These are phyloP conservation scores for Rhizophlyctis rosea DNA, from an alignment of 192 early-diverging fungal genomes.

Conservation along the genomic window DNA sequence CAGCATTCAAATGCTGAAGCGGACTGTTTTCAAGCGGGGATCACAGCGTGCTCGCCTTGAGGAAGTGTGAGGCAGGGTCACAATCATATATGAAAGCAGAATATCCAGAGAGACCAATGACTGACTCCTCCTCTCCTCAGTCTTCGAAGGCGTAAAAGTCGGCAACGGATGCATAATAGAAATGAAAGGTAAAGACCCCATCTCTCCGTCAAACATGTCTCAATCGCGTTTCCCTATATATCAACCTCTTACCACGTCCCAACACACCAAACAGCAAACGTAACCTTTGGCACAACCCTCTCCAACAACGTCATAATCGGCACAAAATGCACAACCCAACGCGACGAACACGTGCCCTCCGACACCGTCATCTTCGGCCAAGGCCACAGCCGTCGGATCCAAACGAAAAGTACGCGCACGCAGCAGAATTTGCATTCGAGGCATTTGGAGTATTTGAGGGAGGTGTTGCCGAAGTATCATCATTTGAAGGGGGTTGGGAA, in stretches of 20 bases:
- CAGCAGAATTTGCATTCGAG: slow-evolving; percentile 57
- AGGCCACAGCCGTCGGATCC: slow-evolving; percentile 49
- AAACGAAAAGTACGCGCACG: slow-evolving; percentile 40
- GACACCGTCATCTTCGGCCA: slow-evolving; percentile 67
- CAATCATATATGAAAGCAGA: too few relatives aligned
- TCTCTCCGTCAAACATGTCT: too few relatives aligned
- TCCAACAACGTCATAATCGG: slow-evolving; percentile 73
- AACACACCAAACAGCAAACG: slow-evolving; percentile 40
- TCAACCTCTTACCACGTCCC: not conserved
- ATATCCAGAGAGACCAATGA: too few relatives aligned
- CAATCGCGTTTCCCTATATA: not conserved
- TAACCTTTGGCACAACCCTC: slow-evolving; percentile 53
- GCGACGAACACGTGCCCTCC: slow-evolving; percentile 55
- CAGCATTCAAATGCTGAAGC: too few relatives aligned
- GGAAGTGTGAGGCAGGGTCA: too few relatives aligned
- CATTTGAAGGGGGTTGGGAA: too few relatives aligned
- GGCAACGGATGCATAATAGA: slow-evolving; percentile 67
- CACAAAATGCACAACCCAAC: slow-evolving; percentile 58
- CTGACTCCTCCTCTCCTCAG: not conserved
- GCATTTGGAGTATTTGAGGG: slow-evolving; percentile 71
- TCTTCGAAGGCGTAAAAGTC: slow-evolving; percentile 27
- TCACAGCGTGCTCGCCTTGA: too few relatives aligned
- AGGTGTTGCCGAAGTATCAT: slow-evolving; percentile 27
- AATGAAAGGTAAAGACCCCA: slow-evolving; percentile 54
- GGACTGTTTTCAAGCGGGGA: too few relatives aligned